Evolutionary conservation across 495 filamentous ascomycete species (phyloP).

Genomic region (Penicillium simplicissimum): DNA sequence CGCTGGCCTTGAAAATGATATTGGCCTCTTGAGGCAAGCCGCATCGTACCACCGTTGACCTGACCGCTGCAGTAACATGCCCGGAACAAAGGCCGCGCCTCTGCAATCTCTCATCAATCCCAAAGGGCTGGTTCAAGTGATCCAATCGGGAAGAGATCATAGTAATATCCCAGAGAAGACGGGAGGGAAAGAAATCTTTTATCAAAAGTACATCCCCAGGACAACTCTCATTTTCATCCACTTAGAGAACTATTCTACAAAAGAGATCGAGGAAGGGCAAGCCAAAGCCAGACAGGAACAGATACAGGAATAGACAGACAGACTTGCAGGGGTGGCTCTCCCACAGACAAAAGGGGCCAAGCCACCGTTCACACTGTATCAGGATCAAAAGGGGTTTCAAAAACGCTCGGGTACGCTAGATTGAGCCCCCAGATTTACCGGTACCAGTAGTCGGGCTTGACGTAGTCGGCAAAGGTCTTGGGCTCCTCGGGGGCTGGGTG

Average conservation of each 20-base stretch:
- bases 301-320: conserved; percentile 15
- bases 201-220: conserved; percentile 14
- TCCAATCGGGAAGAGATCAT: neutral
- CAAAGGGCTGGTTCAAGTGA: too few species aligned
- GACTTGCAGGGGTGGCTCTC: neutral
- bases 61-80: too few species aligned
- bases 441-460: conserved; percentile 90
- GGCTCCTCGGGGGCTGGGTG: conserved; percentile 70
- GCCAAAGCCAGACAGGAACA: conserved; percentile 13
- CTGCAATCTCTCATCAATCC: too few species aligned
- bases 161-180: neutral
- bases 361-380: conserved; percentile 21
- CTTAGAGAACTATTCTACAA: conserved; percentile 49
- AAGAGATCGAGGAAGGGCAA: conserved; percentile 33
- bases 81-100: too few species aligned
- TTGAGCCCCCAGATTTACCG: conserved; percentile 40
- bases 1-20: too few species aligned
- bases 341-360: neutral
- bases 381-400: conserved; percentile 6
- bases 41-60: too few species aligned
- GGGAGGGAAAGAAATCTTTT: neutral
- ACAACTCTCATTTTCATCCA: conserved; percentile 38
- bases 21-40: too few species aligned
- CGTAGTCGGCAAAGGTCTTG: conserved; percentile 90
- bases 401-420: conserved; percentile 6